phyloP scores from a whole-genome alignment of 306 rosid genomes.

The Gleditsia sinensis region DNA sequence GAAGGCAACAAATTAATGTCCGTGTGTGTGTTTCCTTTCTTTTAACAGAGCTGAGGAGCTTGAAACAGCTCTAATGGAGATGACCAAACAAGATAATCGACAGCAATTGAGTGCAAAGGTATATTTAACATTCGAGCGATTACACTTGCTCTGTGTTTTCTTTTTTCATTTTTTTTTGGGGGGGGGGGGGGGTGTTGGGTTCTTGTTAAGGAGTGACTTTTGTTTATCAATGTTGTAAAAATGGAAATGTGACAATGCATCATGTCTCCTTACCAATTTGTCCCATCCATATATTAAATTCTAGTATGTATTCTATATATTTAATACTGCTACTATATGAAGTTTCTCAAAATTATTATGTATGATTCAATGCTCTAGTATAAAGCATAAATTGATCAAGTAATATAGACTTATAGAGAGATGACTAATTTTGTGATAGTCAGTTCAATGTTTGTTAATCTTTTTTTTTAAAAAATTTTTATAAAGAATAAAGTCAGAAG shows the following conservation, averaged over 20 bases:
- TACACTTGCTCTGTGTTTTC: conserved; percentile 24
- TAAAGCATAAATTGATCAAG: neutral
- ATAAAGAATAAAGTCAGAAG: too few species aligned
- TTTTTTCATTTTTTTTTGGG: neutral
- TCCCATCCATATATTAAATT: neutral
- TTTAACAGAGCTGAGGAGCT: conserved; percentile 84
- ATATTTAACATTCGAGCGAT: conserved; percentile 40
- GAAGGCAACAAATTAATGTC: conserved; percentile 26
- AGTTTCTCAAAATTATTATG: neutral
- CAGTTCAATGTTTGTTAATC: too few species aligned
- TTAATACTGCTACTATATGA: neutral
- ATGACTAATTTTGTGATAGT: conserved; percentile 4
- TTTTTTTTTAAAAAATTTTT: neutral
- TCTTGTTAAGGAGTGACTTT: conserved; percentile 20
- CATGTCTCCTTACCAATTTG: neutral
- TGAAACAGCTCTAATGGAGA: conserved; percentile 92
- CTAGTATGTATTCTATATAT: conserved; percentile 4
- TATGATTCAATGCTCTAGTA: neutral
- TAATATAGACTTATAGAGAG: neutral
- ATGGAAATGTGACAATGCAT: conserved; percentile 1
- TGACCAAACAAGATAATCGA: conserved; percentile 76
- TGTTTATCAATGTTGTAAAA: conserved; percentile 15
- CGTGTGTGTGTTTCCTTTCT: conserved; percentile 32
- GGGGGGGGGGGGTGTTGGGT: neutral
- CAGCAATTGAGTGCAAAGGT: conserved; percentile 80